phyloP scores from a whole-genome alignment of 257 asterid species.

The Jasminum sambac region DNA sequence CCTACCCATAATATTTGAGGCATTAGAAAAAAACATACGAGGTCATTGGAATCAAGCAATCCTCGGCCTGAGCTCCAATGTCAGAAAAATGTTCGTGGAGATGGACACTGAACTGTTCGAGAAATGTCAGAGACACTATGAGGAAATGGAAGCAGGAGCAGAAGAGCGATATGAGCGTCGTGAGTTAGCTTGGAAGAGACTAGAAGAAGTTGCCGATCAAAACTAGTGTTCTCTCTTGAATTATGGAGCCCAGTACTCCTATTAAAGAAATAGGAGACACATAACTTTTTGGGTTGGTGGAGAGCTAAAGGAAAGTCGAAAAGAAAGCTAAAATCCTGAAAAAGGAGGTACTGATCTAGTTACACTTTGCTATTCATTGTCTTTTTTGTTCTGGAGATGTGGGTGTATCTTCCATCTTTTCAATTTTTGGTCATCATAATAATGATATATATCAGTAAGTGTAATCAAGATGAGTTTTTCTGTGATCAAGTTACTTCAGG shows the following conservation, averaged over 20 bases:
- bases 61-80: slow-evolving; percentile 73
- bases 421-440: slow-evolving; percentile 13
- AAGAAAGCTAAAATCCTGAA: slow-evolving; percentile 18
- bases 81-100: slow-evolving; percentile 77
- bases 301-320: slow-evolving; percentile 24
- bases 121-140: slow-evolving; percentile 63
- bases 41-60: slow-evolving; percentile 92
- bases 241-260: not conserved
- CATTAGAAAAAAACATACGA: slow-evolving; percentile 66
- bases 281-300: slow-evolving; percentile 14
- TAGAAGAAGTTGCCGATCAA: slow-evolving; percentile 70
- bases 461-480: slow-evolving; percentile 24
- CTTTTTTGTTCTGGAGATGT: not conserved
- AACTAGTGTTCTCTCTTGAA: slow-evolving; percentile 22
- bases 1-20: slow-evolving; percentile 75
- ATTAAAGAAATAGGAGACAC: not conserved
- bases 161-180: slow-evolving; percentile 56
- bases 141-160: slow-evolving; percentile 60
- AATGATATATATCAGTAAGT: slow-evolving; percentile 29
- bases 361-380: slow-evolving; percentile 23
- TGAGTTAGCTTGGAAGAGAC: slow-evolving; percentile 62
- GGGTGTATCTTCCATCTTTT: slow-evolving; percentile 26
- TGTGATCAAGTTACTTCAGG: slow-evolving; percentile 12
- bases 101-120: slow-evolving; percentile 83
- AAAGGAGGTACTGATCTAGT: slow-evolving; percentile 30